Conservation (phyloP, 257 asterid species). For the Ballota nigra region DNA sequence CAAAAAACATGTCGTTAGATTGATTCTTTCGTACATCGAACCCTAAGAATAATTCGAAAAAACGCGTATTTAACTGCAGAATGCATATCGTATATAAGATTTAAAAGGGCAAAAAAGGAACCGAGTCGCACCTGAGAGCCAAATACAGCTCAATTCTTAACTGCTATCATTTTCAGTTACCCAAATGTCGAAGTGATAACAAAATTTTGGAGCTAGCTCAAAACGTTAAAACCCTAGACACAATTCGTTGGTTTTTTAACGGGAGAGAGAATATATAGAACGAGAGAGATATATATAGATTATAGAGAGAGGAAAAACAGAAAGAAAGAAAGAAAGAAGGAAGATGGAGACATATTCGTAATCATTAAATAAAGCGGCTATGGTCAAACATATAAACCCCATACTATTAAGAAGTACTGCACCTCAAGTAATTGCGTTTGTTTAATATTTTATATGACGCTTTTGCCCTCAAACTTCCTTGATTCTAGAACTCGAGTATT, state of each 20-base stretch:
- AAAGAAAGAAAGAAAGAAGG: not conserved
- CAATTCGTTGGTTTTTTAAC: not conserved
- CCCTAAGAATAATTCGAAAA: not conserved
- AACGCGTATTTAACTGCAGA: not conserved
- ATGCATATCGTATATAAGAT: not conserved
- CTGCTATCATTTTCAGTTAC: too few relatives aligned
- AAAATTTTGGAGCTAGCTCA: not conserved
- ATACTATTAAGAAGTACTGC: not conserved
- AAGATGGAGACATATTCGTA: not conserved
- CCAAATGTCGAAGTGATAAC: not conserved
- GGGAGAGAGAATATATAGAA: not conserved
- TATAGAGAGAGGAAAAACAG: too few relatives aligned
- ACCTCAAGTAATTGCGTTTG: not conserved
- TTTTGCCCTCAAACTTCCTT: not conserved
- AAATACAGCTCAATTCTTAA: not conserved
- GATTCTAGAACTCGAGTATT: too few relatives aligned
- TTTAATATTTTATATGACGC: not conserved
- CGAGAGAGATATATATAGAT: not conserved
- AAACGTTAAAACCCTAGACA: not conserved
- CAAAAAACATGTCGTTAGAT: not conserved
- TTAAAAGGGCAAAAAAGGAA: not conserved
- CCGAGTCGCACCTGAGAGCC: not conserved
- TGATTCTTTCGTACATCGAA: not conserved
- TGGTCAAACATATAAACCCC: not conserved
- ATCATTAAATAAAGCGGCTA: not conserved